Conservation (phyloP, 345 rosid genomes). For the Eucalyptus cladocalyx region DNA sequence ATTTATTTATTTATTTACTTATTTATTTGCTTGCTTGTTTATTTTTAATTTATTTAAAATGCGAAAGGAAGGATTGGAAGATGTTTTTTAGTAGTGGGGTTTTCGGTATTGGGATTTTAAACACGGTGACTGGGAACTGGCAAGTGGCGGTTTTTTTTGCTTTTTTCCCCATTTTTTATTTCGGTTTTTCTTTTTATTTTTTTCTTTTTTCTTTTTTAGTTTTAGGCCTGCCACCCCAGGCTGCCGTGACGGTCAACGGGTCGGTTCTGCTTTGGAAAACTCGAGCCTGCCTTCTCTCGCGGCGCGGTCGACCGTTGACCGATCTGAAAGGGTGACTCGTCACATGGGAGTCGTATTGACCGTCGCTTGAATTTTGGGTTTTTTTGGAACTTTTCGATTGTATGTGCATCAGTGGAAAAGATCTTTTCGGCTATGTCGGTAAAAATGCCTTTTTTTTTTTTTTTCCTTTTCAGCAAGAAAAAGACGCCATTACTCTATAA, state of each 20-base stretch:
- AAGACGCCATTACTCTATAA: not conserved
- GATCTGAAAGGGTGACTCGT: not conserved
- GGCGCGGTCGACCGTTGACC: not conserved
- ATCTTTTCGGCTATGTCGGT: not conserved
- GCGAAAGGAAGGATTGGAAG: not conserved
- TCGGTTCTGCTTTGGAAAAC: not conserved
- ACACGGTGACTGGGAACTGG: not conserved
- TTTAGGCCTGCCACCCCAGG: not conserved
- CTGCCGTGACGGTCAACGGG: not conserved
- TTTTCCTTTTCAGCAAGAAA: not conserved
- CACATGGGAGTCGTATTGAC: not conserved
- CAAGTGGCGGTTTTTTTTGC: not conserved
- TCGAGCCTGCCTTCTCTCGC: not conserved
- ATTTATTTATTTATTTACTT: not conserved
- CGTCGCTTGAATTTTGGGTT: not conserved
- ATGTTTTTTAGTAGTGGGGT: not conserved
- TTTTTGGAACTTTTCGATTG: not conserved
- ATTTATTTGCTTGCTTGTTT: not conserved
- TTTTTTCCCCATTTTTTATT: too few species aligned
- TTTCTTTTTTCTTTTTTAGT: rapidly evolving
- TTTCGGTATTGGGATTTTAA: not conserved
- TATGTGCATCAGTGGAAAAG: not conserved
- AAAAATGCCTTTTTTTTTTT: not conserved
- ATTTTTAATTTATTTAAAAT: too few species aligned
- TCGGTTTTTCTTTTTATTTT: too few species aligned